Evolutionary conservation across 805 yeast genomes (phyloP).

Genomic region (Jamesozyma gamospora): DNA sequence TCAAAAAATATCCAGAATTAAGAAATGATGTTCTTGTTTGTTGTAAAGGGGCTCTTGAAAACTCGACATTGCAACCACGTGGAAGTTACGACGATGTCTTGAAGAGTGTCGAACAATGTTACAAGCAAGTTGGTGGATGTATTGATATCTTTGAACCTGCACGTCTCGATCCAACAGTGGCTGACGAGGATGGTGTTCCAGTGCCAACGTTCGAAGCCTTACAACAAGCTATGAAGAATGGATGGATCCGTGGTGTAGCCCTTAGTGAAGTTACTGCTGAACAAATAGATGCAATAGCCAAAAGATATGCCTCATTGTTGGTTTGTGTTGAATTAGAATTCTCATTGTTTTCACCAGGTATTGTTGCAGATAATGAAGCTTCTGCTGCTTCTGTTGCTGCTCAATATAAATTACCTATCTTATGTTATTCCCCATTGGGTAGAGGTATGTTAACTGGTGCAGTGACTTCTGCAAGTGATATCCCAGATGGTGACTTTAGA

Average conservation of each 20-base stretch:
- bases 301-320: slow-evolving; percentile 41
- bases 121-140: slow-evolving; percentile 35
- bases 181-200: slow-evolving; percentile 24
- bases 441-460: slow-evolving; percentile 68
- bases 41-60: slow-evolving; percentile 57
- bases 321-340: slow-evolving; percentile 70
- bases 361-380: slow-evolving; percentile 52
- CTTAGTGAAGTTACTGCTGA: slow-evolving; percentile 61
- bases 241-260: slow-evolving; percentile 60
- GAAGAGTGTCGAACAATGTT: slow-evolving; percentile 38
- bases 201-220: slow-evolving; percentile 51
- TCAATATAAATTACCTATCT: slow-evolving; percentile 50
- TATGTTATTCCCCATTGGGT: slow-evolving; percentile 79
- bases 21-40: slow-evolving; percentile 48
- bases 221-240: slow-evolving; percentile 49
- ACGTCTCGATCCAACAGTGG: slow-evolving; percentile 43
- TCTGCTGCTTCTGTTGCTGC: slow-evolving; percentile 39
- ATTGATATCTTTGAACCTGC: slow-evolving; percentile 63
- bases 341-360: slow-evolving; percentile 59
- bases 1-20: slow-evolving; percentile 45
- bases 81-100: slow-evolving; percentile 40
- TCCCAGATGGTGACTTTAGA: slow-evolving; percentile 51
- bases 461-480: slow-evolving; percentile 36
- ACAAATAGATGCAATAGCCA: slow-evolving; percentile 49
- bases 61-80: slow-evolving; percentile 34